These are phyloP conservation scores for Cardiospermum halicacabum DNA, from an alignment of 345 rosid genomes.

Conservation along the genomic window DNA sequence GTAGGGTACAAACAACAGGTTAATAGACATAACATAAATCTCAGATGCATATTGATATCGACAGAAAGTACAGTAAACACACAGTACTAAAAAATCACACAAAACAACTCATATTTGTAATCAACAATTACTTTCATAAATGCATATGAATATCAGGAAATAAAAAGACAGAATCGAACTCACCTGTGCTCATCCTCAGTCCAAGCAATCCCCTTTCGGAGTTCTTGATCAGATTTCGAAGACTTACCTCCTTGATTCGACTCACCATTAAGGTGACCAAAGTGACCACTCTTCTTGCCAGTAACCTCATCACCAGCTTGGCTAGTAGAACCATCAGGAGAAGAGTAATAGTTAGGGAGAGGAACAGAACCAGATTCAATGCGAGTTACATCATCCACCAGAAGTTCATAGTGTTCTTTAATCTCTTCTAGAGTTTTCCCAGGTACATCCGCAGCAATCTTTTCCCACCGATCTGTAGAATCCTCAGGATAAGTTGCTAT, in stretches of 20 bases:
- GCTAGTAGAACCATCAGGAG: conserved; percentile 53
- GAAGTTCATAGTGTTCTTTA: conserved; percentile 69
- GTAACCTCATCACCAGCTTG: conserved; percentile 69
- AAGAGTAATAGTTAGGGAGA: conserved; percentile 59
- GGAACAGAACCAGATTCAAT: conserved; percentile 93
- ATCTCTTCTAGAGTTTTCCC: conserved; percentile 82
- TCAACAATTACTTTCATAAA: neutral
- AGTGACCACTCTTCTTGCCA: conserved; percentile 60
- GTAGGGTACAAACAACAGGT: neutral
- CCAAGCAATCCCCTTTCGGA: conserved; percentile 97
- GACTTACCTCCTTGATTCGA: conserved; percentile 69
- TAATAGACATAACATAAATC: neutral
- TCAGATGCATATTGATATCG: neutral
- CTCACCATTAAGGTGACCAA: conserved; percentile 46
- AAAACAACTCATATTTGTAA: neutral
- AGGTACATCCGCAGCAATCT: conserved; percentile 71
- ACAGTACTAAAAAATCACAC: conserved; percentile 2
- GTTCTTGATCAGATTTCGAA: conserved; percentile 91
- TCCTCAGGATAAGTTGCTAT: conserved; percentile 65
- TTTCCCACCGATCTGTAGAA: conserved; percentile 58
- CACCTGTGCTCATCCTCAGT: conserved; percentile 96
- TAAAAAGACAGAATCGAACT: conserved; percentile 13
- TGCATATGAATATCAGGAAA: neutral
- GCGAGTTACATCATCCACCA: conserved; percentile 66
- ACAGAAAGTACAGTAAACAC: conserved; percentile 11